A percentile compares a stretch with the other conserved stretches of the same genome.
Evolutionary conservation across 331 rosid species (phyloP).

Genomic region (Pyrus hybrid): DNA sequence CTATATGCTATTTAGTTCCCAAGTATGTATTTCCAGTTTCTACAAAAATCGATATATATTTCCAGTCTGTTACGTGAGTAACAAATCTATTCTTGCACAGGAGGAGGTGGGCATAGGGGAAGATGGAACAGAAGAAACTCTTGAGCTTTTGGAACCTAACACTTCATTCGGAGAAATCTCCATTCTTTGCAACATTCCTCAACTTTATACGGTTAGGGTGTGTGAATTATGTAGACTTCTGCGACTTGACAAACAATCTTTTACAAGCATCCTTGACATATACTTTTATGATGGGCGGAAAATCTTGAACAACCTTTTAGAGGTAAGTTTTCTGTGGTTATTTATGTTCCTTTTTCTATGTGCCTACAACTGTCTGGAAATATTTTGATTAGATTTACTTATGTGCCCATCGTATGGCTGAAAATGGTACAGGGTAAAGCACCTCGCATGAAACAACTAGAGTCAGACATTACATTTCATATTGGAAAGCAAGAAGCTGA

Average conservation of each 20-base stretch:
- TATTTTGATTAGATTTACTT: not conserved
- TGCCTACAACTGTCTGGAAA: not conserved
- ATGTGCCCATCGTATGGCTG: not conserved
- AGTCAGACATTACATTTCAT: constrained; percentile 82
- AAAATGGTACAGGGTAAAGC: constrained; percentile 52
- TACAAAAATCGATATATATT: not conserved
- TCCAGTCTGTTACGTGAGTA: not conserved
- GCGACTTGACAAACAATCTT: constrained; percentile 88
- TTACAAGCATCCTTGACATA: constrained; percentile 74
- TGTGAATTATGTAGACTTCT: constrained; percentile 80
- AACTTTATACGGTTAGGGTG: constrained; percentile 83
- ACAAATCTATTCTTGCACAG: constrained; percentile 31
- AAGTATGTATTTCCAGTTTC: not conserved
- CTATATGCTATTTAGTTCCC: not conserved
- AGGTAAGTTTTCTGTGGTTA: constrained; percentile 40
- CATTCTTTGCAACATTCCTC: constrained; percentile 93
- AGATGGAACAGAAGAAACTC: constrained; percentile 73
- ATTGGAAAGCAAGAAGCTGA: constrained; percentile 94
- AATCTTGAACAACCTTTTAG: constrained; percentile 78
- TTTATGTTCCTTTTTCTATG: not conserved
- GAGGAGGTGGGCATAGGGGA: constrained; percentile 67
- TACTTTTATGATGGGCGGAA: constrained; percentile 84
- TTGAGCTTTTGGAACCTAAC: constrained; percentile 44
- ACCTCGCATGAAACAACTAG: constrained; percentile 65
- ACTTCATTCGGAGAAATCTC: constrained; percentile 83